A percentile compares a stretch with the other conserved stretches of the same genome.
Conservation (phyloP, 1,139 yeast species). For the Taphrina confusa region DNA sequence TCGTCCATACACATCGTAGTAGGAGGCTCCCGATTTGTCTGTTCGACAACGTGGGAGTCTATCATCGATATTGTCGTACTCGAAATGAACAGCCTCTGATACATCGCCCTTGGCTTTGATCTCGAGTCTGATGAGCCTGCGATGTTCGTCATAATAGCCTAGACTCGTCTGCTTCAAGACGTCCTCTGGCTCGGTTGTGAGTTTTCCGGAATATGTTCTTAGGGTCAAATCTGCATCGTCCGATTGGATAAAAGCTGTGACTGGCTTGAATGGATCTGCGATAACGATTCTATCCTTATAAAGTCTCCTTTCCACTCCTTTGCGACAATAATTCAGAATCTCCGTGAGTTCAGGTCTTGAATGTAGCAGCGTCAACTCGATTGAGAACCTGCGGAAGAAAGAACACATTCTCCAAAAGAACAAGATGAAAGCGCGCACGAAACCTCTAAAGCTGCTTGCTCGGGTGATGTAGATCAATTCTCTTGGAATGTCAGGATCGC, state of each 20-base stretch:
- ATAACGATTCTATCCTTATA: not conserved
- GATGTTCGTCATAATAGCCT: not conserved
- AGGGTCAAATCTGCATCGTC: not conserved
- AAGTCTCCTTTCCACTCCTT: conserved; percentile 1
- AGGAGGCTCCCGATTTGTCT: not conserved
- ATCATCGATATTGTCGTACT: not conserved
- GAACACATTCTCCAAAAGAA: conserved; percentile 8
- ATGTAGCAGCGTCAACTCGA: conserved; percentile 13
- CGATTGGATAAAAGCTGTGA: not conserved
- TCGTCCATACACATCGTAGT: conserved; percentile 4
- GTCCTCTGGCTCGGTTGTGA: not conserved
- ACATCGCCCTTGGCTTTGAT: not conserved
- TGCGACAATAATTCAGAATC: conserved; percentile 11
- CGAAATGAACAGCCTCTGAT: not conserved
- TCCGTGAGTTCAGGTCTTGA: conserved; percentile 13
- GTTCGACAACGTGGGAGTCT: not conserved
- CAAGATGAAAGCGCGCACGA: not conserved
- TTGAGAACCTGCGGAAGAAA: not conserved
- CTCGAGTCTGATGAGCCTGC: conserved; percentile 2
- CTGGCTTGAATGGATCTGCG: conserved; percentile 1
- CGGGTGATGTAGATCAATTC: conserved; percentile 11
- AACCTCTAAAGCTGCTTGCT: not conserved
- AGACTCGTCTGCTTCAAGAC: not conserved
- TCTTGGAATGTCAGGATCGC: conserved; percentile 14
- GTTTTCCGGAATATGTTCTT: not conserved